Base-by-base conservation (phyloP, 2,329 filamentous ascomycete species). In the Colletotrichum salicis region DNA sequence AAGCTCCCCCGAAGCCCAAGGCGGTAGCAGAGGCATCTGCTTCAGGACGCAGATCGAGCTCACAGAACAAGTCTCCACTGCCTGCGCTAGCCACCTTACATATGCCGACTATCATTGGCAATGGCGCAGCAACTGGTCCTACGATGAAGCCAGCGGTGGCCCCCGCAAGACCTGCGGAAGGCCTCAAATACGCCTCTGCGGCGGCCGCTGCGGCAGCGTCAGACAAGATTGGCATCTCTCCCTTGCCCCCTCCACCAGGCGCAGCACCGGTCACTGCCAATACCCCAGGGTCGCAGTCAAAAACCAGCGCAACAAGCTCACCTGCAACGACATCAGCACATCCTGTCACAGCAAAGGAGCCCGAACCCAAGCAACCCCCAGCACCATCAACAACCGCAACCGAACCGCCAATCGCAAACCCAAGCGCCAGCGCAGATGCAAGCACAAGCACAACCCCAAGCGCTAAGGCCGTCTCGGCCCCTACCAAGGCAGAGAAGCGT, bases 121-220 rank as follows among this genome's bases (percentile, higher is more conserved):
- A 88, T 79, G 88, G 88, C 79, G 80, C 75, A 51, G 76, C 87
- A 62, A 84, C 88, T 69, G 87, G 86, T 64, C 87, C 86, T 64
- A 85, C 87, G 64, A 98, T 98, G 96, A 99, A 98, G 85, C 96
- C 96, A 13, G 96, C 96, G 22, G 92, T 94, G 22, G 84, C 95
- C 77, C 96, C 96, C 1, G 91, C 93, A 71, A 90, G 96, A 80
- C 91, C 94, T 7, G 93, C 94, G 59, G 96, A 98, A 81, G 94
- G 93, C 1, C 86, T 99, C 75, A 98, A 98, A 83, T 99, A 99
- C 80, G 96, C 96, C 56, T 98, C 96, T 48, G 96, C 96, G 0
- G 96, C 96, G 0, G 96, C 96, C 0, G 96, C 96, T 0, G 96
- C 96, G 0, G 96, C 96, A 1, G 94, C 95, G 57, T 95, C 91